phyloP scores from a whole-genome alignment of 2,329 filamentous ascomycete genomes.

The Grosmannia penicillata region DNA sequence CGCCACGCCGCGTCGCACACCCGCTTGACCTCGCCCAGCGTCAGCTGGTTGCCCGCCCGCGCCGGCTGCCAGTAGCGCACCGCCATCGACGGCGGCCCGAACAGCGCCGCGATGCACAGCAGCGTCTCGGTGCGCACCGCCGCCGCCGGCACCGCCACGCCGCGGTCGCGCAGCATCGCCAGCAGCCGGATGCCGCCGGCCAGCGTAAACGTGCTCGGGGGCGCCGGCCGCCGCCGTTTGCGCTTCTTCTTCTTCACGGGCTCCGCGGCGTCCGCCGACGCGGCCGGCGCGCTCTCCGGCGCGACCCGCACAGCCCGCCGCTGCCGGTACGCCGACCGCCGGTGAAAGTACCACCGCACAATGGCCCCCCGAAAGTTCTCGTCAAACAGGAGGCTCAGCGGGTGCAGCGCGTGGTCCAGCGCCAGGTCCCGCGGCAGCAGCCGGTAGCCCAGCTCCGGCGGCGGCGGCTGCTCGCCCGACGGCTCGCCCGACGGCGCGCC shows the following conservation, averaged over 20 bases:
- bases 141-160: conserved; percentile 13
- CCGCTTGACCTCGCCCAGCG: conserved; percentile 18
- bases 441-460: conserved; percentile 16
- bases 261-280: neutral
- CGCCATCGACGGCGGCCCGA: conserved; percentile 14
- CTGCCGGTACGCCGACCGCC: conserved; percentile 14
- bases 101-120: conserved; percentile 19
- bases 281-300: neutral
- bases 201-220: conserved; percentile 13
- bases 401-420: conserved; percentile 25
- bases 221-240: neutral
- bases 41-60: conserved; percentile 13
- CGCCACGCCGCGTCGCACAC: conserved; percentile 24
- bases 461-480: neutral
- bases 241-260: neutral
- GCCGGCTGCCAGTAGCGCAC: conserved; percentile 10
- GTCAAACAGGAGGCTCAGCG: conserved; percentile 31
- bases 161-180: conserved; percentile 17
- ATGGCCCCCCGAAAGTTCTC: conserved; percentile 3
- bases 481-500: too few species aligned
- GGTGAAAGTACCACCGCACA: conserved; percentile 26
- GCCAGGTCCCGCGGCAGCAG: conserved; percentile 26
- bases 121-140: conserved; percentile 15
- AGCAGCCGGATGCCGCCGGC: conserved; percentile 19
- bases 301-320: neutral